These are phyloP conservation scores for Panicum miliaceum DNA, from an alignment of 176 grass and related monocot genomes.

Conservation along the genomic window DNA sequence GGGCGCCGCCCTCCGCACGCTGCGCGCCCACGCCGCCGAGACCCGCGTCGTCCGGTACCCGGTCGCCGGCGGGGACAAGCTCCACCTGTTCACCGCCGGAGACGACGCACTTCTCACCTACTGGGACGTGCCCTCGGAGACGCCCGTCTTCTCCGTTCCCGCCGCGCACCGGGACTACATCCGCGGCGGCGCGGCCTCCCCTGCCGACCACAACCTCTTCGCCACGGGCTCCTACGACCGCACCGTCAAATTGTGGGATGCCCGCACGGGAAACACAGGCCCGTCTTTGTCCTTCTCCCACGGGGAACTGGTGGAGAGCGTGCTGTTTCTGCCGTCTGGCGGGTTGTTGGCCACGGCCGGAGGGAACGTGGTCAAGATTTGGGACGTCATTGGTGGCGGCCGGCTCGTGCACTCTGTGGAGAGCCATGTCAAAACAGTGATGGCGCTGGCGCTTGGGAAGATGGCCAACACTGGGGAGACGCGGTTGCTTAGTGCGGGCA, in stretches of 20 bases:
- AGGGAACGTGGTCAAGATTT: slow-evolving; percentile 83
- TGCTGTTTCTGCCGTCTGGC: slow-evolving; percentile 82
- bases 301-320: slow-evolving; percentile 72
- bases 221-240: slow-evolving; percentile 88
- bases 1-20: slow-evolving; percentile 58
- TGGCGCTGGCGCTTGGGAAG: slow-evolving; percentile 57
- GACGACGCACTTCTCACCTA: slow-evolving; percentile 78
- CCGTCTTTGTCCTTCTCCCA: slow-evolving; percentile 63
- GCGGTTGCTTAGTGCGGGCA: slow-evolving; percentile 77
- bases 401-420: slow-evolving; percentile 74
- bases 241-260: slow-evolving; percentile 82
- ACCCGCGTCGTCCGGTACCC: slow-evolving; percentile 76
- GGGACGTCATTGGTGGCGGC: slow-evolving; percentile 85
- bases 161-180: slow-evolving; percentile 91
- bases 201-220: slow-evolving; percentile 63
- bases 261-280: slow-evolving; percentile 46
- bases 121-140: slow-evolving; percentile 89
- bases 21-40: slow-evolving; percentile 63
- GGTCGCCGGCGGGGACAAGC: slow-evolving; percentile 65
- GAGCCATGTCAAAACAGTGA: slow-evolving; percentile 91
- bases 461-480: slow-evolving; percentile 56
- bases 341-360: slow-evolving; percentile 83
- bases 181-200: slow-evolving; percentile 72
- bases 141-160: slow-evolving; percentile 61
- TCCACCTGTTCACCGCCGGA: slow-evolving; percentile 75